Conservation (phyloP, 78 protist species). For the Monosiga brevicollis region DNA sequence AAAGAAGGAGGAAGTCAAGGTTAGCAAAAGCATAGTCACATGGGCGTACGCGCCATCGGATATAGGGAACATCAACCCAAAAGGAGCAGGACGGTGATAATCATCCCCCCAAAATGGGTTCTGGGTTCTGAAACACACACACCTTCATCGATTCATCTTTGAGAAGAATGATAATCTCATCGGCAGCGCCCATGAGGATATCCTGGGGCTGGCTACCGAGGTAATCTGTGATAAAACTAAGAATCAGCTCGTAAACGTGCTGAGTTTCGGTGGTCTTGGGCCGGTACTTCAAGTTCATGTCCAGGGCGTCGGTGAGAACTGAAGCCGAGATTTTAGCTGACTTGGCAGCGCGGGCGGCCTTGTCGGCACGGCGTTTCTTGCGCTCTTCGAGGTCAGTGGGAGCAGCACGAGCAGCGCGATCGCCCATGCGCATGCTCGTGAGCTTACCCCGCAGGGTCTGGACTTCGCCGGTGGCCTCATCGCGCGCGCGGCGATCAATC, state of each 20-base stretch:
- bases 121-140: too few species aligned
- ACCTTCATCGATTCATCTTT: constrained; percentile 48
- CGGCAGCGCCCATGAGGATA: constrained; percentile 72
- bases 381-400: background rate
- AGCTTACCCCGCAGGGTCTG: constrained; percentile 16
- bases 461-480: constrained; percentile 34
- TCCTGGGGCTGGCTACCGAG: constrained; percentile 45
- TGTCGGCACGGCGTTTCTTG: background rate
- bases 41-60: too few species aligned
- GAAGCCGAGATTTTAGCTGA: background rate
- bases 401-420: background rate
- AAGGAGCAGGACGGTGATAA: background rate
- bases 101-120: background rate
- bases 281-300: constrained; percentile 7
- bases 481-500: background rate
- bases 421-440: background rate
- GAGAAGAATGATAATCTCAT: constrained; percentile 74
- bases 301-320: background rate
- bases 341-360: background rate
- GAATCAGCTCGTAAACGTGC: constrained; percentile 2
- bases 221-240: background rate
- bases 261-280: constrained; percentile 22
- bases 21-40: too few species aligned
- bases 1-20: too few species aligned
- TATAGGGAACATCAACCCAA: background rate